Percentiles rank a stretch among this genome's conserved stretches.
Evolutionary conservation across 345 rosid species (phyloP).

Genomic region (Sisymbrium altissimum): DNA sequence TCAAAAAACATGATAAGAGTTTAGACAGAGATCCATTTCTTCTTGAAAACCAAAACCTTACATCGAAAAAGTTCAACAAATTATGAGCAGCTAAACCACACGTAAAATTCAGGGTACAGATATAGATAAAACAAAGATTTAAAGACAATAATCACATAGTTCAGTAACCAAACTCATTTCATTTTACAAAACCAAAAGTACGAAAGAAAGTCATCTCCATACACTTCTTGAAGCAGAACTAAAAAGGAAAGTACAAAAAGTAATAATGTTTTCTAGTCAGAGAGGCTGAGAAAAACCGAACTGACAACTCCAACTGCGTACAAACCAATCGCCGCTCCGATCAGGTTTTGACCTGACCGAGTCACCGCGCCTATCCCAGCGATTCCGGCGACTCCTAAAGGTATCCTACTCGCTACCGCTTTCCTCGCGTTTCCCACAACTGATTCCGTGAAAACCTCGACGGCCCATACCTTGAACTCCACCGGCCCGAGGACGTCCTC

Average conservation of each 20-base stretch:
- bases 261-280: constrained; percentile 27
- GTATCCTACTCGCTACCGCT: constrained; percentile 55
- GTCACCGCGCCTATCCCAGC: constrained; percentile 64
- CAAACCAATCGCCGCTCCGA: constrained; percentile 65
- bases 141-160: not conserved
- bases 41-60: too few species aligned
- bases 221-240: not conserved
- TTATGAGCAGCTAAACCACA: too few species aligned
- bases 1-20: too few species aligned
- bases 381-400: constrained; percentile 68
- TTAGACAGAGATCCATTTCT: too few species aligned
- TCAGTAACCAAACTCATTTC: not conserved
- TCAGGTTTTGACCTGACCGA: constrained; percentile 43
- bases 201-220: too few species aligned
- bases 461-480: constrained; percentile 67
- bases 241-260: not conserved
- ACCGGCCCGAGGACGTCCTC: constrained; percentile 34
- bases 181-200: too few species aligned
- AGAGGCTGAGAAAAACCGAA: constrained; percentile 63
- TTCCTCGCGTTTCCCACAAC: constrained; percentile 66
- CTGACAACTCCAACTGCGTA: constrained; percentile 79
- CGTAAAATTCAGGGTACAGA: not conserved
- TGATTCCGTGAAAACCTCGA: constrained; percentile 52
- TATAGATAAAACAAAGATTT: not conserved
- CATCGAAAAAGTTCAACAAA: too few species aligned